These are phyloP conservation scores for Beauveria rudraprayagi DNA, from an alignment of 2,329 filamentous ascomycete genomes.

Conservation along the genomic window DNA sequence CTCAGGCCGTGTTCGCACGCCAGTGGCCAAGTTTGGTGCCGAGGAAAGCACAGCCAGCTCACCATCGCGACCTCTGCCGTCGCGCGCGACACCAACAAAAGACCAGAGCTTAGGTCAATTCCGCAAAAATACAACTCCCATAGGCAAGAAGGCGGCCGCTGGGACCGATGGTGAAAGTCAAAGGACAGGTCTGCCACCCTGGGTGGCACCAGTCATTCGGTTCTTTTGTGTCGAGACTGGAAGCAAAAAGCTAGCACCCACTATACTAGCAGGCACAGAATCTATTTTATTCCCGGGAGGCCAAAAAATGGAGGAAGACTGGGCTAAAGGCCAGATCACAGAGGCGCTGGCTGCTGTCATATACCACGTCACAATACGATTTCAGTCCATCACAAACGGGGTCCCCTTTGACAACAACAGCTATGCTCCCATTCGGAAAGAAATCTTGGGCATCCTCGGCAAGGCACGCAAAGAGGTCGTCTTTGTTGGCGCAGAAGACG, in stretches of 20 bases:
- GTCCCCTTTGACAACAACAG: constrained; percentile 32
- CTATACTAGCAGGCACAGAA: constrained; percentile 68
- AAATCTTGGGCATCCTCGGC: constrained; percentile 35
- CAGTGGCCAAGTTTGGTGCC: constrained; percentile 25
- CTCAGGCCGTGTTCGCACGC: constrained; percentile 24
- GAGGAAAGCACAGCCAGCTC: constrained; percentile 17
- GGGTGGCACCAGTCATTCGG: constrained; percentile 63
- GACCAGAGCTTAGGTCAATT: constrained; percentile 35
- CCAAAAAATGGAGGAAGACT: constrained; percentile 37
- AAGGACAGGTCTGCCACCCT: constrained; percentile 43
- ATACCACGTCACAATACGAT: constrained; percentile 48
- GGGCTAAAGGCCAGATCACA: constrained; percentile 40
- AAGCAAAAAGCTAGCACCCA: constrained; percentile 56
- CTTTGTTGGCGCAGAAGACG: constrained; percentile 32
- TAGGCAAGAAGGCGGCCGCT: constrained; percentile 16
- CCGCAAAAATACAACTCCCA: constrained; percentile 29
- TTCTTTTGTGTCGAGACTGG: constrained; percentile 53
- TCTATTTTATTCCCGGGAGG: constrained; percentile 38
- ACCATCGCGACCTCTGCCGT: constrained; percentile 27
- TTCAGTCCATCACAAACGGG: constrained; percentile 33
- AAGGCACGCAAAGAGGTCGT: constrained; percentile 34
- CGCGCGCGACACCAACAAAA: constrained; percentile 39
- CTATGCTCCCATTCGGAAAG: constrained; percentile 38
- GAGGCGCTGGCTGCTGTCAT: constrained; percentile 53
- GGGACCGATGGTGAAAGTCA: constrained; percentile 28